phyloP scores from a whole-genome alignment of 495 filamentous ascomycete species.

The Parathielavia appendiculata region DNA sequence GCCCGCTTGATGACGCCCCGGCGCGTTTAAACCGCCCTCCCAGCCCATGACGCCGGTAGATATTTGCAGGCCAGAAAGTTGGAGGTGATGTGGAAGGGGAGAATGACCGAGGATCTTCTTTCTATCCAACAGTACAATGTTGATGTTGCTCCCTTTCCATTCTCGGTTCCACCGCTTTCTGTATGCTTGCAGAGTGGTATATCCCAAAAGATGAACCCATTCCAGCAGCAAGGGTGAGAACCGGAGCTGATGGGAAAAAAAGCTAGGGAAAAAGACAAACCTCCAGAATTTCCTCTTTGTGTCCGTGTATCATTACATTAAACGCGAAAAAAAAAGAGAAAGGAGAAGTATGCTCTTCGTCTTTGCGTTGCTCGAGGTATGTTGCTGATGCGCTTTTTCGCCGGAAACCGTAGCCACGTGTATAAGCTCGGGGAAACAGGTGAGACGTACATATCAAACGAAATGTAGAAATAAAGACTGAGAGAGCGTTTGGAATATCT shows the following conservation, averaged over 20 bases:
- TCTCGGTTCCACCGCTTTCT: too few species aligned
- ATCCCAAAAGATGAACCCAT: background rate
- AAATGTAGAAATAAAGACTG: background rate
- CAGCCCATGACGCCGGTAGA: too few species aligned
- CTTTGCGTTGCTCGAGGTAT: background rate
- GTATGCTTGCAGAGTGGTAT: background rate
- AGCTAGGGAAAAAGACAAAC: background rate
- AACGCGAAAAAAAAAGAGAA: slow-evolving; percentile 7
- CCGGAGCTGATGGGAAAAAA: background rate
- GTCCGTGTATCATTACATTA: slow-evolving; percentile 17
- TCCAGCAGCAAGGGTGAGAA: background rate
- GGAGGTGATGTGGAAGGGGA: too few species aligned
- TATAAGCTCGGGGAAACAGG: background rate
- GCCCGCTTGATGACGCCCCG: too few species aligned
- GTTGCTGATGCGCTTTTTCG: slow-evolving; percentile 11
- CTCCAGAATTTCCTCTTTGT: background rate
- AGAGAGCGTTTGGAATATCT: background rate
- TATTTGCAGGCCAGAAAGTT: too few species aligned
- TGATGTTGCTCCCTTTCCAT: too few species aligned
- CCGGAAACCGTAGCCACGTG: slow-evolving; percentile 12
- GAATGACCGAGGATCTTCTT: too few species aligned
- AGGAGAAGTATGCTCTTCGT: slow-evolving; percentile 1
- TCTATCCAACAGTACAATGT: too few species aligned
- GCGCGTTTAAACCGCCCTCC: too few species aligned
- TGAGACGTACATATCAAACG: background rate